A percentile compares a stretch with the other conserved stretches of the same genome.
phyloP scores from a whole-genome alignment of 345 rosid genomes.

The Rhodomyrtus tomentosa region DNA sequence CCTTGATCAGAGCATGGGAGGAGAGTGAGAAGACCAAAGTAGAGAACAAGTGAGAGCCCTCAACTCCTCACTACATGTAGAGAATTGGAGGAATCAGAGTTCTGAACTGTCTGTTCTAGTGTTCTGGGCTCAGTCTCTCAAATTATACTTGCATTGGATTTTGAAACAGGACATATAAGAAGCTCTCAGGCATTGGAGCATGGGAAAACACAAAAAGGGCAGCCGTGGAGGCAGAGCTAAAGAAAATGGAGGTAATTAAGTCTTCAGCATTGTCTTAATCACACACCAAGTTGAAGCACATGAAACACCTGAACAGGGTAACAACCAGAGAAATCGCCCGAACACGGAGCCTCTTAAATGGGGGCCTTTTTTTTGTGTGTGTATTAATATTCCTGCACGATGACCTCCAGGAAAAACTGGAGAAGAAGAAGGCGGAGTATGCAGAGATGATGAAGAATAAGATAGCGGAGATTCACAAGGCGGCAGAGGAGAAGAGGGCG shows the following conservation, averaged over 20 bases:
- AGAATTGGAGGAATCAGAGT: background rate
- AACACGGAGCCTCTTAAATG: background rate
- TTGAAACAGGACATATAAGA: conserved; percentile 45
- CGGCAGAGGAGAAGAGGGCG: conserved; percentile 60
- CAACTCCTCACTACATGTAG: background rate
- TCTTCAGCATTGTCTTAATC: background rate
- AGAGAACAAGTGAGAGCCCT: conserved; percentile 54
- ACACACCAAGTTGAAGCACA: background rate
- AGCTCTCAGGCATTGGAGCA: conserved; percentile 29
- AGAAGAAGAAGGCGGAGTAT: conserved; percentile 45
- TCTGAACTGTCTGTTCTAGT: background rate
- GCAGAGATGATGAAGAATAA: conserved; percentile 47
- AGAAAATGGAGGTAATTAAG: conserved; percentile 40
- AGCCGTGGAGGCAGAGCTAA: conserved; percentile 34
- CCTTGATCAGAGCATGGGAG: conserved; percentile 74
- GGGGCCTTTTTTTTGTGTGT: too few species aligned
- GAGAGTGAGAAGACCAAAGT: conserved; percentile 76
- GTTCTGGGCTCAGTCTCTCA: too few species aligned
- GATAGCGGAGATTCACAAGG: conserved; percentile 41
- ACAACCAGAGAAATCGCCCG: background rate
- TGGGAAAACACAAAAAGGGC: conserved; percentile 67
- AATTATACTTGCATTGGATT: background rate
- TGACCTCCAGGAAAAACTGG: conserved; percentile 35
- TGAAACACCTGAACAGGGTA: background rate
- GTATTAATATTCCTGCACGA: background rate